Evolutionary conservation across 1,139 yeast genomes (phyloP).

Genomic region (Protomyces arabidopsidicola): DNA sequence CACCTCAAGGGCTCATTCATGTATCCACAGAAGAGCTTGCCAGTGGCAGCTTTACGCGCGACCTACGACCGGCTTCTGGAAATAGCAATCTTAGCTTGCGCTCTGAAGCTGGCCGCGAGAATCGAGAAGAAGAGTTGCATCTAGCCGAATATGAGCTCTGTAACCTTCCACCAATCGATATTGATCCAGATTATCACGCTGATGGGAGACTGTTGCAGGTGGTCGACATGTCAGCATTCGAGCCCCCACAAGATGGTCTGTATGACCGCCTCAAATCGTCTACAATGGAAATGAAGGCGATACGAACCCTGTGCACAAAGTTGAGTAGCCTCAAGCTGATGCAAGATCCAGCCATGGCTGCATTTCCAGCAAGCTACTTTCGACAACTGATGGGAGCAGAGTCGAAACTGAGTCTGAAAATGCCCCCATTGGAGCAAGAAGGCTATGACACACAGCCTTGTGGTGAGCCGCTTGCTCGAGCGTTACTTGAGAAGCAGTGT

Average conservation of each 20-base stretch:
- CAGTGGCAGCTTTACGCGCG: conserved; percentile 2
- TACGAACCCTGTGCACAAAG: conserved; percentile 80
- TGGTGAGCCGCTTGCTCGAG: conserved; percentile 24
- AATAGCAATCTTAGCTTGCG: background rate
- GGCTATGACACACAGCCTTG: conserved; percentile 28
- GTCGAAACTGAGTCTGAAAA: conserved; percentile 6
- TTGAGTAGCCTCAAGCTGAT: conserved; percentile 82
- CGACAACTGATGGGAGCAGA: conserved; percentile 20
- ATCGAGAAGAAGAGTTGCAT: conserved; percentile 5
- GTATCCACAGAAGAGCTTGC: background rate
- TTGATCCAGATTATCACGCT: background rate
- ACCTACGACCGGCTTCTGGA: background rate
- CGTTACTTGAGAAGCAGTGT: conserved; percentile 61
- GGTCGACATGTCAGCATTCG: background rate
- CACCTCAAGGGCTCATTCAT: background rate
- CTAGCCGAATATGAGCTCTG: conserved; percentile 14
- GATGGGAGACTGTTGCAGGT: background rate
- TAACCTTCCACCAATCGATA: background rate
- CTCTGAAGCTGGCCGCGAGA: conserved; percentile 1
- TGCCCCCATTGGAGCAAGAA: conserved; percentile 47
- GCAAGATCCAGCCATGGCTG: conserved; percentile 51
- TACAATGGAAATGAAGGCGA: conserved; percentile 76
- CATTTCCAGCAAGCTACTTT: conserved; percentile 10
- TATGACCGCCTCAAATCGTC: conserved; percentile 54
- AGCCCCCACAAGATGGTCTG: conserved; percentile 13